Evolutionary conservation across 1,284 basidiomycete genomes (phyloP).

Genomic region (Puccinia novopanici): DNA sequence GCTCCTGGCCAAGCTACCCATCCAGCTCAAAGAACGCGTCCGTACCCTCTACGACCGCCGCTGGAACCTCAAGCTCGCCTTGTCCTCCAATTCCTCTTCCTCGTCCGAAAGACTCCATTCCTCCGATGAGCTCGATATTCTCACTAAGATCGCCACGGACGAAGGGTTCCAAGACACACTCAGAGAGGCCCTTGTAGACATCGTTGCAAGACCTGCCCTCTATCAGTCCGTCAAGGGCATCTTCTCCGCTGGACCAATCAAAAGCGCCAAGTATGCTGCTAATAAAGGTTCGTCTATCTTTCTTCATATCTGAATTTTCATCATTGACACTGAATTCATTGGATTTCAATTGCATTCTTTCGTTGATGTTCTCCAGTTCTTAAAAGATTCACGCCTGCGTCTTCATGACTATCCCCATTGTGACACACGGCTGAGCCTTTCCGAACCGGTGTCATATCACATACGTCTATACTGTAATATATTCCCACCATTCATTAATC

Average conservation of each 20-base stretch:
- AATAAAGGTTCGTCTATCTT: constrained; percentile 64
- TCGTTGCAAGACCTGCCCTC: constrained; percentile 79
- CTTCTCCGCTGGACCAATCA: constrained; percentile 75
- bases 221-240: constrained; percentile 83
- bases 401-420: neutral
- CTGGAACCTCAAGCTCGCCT: constrained; percentile 29
- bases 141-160: constrained; percentile 17
- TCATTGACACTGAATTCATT: neutral
- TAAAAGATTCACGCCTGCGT: neutral
- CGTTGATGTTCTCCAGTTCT: neutral
- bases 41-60: constrained; percentile 23
- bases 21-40: constrained; percentile 34
- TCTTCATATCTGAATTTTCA: neutral
- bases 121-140: constrained; percentile 25
- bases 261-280: constrained; percentile 73
- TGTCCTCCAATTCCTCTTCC: neutral
- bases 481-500: no score
- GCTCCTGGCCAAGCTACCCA: constrained; percentile 34
- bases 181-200: constrained; percentile 69
- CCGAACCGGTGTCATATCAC: no score
- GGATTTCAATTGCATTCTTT: neutral
- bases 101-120: neutral
- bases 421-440: no score
- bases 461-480: no score
- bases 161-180: neutral